A percentile compares a stretch with the other conserved stretches of the same genome.
Conservation (phyloP, 495 filamentous ascomycete species). For the Aspergillus mulundensis region DNA sequence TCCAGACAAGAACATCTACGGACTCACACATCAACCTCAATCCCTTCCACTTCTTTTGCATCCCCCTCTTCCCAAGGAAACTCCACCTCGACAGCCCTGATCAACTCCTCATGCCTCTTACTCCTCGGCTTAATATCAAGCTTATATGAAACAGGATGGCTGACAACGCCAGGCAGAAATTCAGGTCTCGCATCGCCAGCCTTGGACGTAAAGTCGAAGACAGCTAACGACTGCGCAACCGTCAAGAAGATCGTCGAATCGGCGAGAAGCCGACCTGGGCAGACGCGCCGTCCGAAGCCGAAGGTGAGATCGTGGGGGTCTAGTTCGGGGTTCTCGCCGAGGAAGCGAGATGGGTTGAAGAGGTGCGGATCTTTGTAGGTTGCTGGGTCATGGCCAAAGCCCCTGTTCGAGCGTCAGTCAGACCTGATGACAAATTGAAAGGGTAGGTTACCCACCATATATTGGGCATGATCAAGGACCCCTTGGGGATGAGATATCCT, state of each 20-base stretch:
- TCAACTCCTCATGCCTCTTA: constrained; percentile 29
- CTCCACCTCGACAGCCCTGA: constrained; percentile 33
- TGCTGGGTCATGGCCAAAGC: constrained; percentile 22
- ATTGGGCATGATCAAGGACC: constrained; percentile 34
- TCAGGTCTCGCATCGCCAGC: background rate
- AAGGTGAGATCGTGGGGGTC: constrained; percentile 41
- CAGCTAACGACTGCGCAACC: constrained; percentile 50
- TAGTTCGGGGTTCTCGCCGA: constrained; percentile 21
- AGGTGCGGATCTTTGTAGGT: constrained; percentile 18
- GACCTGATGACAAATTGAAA: too few relatives aligned
- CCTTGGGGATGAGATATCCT: constrained; percentile 44
- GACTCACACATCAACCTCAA: background rate
- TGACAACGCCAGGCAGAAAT: constrained; percentile 37
- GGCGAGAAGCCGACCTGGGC: constrained; percentile 55
- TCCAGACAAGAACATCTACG: too few relatives aligned
- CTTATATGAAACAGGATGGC: constrained; percentile 34
- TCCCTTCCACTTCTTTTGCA: constrained; percentile 10
- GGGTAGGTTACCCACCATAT: constrained; percentile 17
- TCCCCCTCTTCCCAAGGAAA: constrained; percentile 46
- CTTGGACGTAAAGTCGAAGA: constrained; percentile 39
- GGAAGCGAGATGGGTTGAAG: constrained; percentile 38
- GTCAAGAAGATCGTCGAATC: constrained; percentile 52
- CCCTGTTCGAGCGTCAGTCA: too few relatives aligned
- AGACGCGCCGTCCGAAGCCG: constrained; percentile 57
- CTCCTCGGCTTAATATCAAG: constrained; percentile 30